These are phyloP conservation scores for Mucor lusitanicus DNA, from an alignment of 371 early-diverging fungal genomes.

Conservation along the genomic window DNA sequence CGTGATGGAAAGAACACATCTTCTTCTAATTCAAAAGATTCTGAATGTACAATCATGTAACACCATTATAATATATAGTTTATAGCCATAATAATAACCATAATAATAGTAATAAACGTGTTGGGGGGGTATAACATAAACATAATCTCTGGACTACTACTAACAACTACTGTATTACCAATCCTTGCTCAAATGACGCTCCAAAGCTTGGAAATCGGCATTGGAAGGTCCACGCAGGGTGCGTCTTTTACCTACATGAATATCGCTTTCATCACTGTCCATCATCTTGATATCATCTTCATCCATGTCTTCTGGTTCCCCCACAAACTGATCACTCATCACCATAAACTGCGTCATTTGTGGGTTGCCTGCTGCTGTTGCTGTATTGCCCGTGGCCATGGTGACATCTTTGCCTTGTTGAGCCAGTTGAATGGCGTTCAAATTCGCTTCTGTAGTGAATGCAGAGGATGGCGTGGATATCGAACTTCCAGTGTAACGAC, in stretches of 20 bases:
- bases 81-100: background rate
- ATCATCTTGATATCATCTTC: slow-evolving; percentile 28
- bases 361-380: background rate
- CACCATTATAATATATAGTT: background rate
- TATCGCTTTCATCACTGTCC: slow-evolving; percentile 23
- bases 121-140: background rate
- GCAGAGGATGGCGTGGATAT: slow-evolving; percentile 44
- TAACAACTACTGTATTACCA: slow-evolving; percentile 14
- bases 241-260: slow-evolving; percentile 21
- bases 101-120: background rate
- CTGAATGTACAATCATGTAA: slow-evolving; percentile 49
- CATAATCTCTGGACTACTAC: background rate
- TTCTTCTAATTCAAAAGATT: slow-evolving; percentile 30
- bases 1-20: slow-evolving; percentile 29
- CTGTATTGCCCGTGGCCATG: slow-evolving; percentile 10
- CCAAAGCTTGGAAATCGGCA: slow-evolving; percentile 21
- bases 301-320: slow-evolving; percentile 38
- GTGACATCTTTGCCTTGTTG: slow-evolving; percentile 31
- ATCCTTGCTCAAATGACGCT: slow-evolving; percentile 29
- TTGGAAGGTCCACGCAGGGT: slow-evolving; percentile 21
- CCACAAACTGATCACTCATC: slow-evolving; percentile 21
- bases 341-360: slow-evolving; percentile 14
- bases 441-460: slow-evolving; percentile 33
- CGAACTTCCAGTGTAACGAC: slow-evolving; percentile 46
- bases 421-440: slow-evolving; percentile 36